Evolutionary conservation across 257 asterid species (phyloP).

Genomic region (Nyctanthes arbortristis): DNA sequence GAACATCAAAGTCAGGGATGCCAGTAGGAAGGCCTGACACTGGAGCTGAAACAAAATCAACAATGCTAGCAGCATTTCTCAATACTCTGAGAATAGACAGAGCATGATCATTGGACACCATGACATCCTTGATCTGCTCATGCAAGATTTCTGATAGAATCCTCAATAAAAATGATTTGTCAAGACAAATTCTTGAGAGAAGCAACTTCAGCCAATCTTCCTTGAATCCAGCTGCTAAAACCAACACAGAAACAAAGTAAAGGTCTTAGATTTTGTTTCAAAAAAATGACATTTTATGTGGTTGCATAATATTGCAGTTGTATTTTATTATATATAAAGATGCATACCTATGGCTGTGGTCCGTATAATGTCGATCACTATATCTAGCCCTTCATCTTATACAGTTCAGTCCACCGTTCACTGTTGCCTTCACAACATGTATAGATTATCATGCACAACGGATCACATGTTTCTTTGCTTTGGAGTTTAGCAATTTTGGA

Average conservation of each 20-base stretch:
- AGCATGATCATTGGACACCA: conserved; percentile 43
- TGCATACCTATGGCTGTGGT: conserved; percentile 49
- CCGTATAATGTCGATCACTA: conserved; percentile 43
- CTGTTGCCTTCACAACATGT: conserved; percentile 50
- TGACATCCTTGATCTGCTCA: conserved; percentile 42
- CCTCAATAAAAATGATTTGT: conserved; percentile 49
- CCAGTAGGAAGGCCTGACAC: conserved; percentile 62
- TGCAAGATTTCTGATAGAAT: conserved; percentile 53
- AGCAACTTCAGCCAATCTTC: conserved; percentile 67
- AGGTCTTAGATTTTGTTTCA: neutral
- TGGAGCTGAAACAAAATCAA: conserved; percentile 49
- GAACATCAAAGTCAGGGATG: conserved; percentile 46
- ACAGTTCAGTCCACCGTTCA: conserved; percentile 36
- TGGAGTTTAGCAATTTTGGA: conserved; percentile 53
- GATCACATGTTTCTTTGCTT: conserved; percentile 59
- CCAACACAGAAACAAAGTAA: neutral
- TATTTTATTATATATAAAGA: too few relatives aligned
- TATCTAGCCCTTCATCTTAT: conserved; percentile 45
- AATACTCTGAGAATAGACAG: conserved; percentile 42
- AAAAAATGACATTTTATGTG: neutral
- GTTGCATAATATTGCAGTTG: too few relatives aligned
- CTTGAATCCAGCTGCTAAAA: conserved; percentile 56
- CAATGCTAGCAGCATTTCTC: conserved; percentile 37
- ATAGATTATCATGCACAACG: conserved; percentile 72
- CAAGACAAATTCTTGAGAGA: conserved; percentile 57